Base-by-base conservation (phyloP, 345 rosid species). In the Kernera saxatilis region DNA sequence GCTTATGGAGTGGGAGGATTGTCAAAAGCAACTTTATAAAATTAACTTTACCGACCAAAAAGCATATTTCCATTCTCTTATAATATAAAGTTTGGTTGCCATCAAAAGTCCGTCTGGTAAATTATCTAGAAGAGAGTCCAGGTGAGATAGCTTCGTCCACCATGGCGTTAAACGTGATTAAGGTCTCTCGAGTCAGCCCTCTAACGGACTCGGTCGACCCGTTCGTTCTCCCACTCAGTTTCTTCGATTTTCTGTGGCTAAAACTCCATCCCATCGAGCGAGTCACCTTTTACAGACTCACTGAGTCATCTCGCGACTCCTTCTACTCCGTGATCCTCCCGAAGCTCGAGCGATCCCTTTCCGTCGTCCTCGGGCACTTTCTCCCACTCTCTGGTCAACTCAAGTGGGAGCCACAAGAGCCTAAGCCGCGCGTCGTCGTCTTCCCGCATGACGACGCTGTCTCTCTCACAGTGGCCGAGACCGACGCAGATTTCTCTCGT, bases 351-450 rank as follows among this genome's bases (percentile, higher is more conserved):
- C 58, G n/a, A 25, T 78, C 82, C 6, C 78, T 75, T 2, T 68
- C 82, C 0, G 44, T 35, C 10, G 27, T 68, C 8, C 84, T 83
- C 56, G 10, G 14, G 17, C 81, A 72, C 57, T 72, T 46, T 63
- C 77, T 73, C 41, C 84, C 79, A 4, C 15, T 70, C 11, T 67
- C 78, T 0, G 82, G 84, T 1, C 60, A 48, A 29, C 54, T 83
- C 41, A 27, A 1, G 2, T 75, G 81, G 84, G 68, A 73, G 0
- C 22, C 39, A 9, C 10, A 25, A 14, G 26, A 74, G 13, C 41
- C 67, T 0, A 63, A 68, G 21, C 79, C 84, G 15, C 0, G 19
- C 67, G 50, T 78, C 36, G 22, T 43, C 19, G 76, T 62, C 69
- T 12, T 22, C 27, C 69, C 63, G 3, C 0, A 39, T 1, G 36